phyloP scores from a whole-genome alignment of 2,329 filamentous ascomycete species.

The Metarhizium album region DNA sequence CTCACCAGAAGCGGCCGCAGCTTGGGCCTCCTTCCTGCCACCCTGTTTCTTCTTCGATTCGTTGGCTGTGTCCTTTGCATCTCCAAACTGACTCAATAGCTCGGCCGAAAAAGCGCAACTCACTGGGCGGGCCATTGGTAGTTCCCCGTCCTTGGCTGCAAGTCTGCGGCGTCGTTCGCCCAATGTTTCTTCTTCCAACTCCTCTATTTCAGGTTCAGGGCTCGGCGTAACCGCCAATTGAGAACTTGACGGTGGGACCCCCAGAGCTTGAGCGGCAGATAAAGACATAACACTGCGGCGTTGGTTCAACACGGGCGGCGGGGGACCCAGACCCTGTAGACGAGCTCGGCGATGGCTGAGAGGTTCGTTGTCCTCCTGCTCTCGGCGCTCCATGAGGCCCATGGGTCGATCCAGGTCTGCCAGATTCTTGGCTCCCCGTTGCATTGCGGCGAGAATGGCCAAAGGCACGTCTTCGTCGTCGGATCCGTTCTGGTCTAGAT shows the following conservation, averaged over 20 bases:
- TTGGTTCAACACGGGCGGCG: conserved; percentile 27
- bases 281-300: conserved; percentile 35
- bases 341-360: conserved; percentile 66
- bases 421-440: conserved; percentile 38
- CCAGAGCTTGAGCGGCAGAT: conserved; percentile 12
- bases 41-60: conserved; percentile 8
- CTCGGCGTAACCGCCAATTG: not conserved
- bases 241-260: conserved; percentile 1
- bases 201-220: conserved; percentile 38
- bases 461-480: conserved; percentile 83
- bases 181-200: conserved; percentile 53
- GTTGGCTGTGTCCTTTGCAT: conserved; percentile 31
- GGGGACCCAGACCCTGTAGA: conserved; percentile 52
- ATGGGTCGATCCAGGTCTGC: conserved; percentile 53
- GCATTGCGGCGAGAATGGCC: conserved; percentile 60
- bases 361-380: conserved; percentile 88
- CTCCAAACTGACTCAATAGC: conserved; percentile 54
- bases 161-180: conserved; percentile 55
- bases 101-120: conserved; percentile 59
- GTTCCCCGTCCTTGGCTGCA: conserved; percentile 42
- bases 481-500: conserved; percentile 31
- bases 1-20: conserved; percentile 25
- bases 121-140: conserved; percentile 47
- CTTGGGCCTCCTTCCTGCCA: conserved; percentile 22
- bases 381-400: conserved; percentile 68